These are phyloP conservation scores for Blepharisma japonicum DNA, from an alignment of 73 alveolate species.

Conservation along the genomic window DNA sequence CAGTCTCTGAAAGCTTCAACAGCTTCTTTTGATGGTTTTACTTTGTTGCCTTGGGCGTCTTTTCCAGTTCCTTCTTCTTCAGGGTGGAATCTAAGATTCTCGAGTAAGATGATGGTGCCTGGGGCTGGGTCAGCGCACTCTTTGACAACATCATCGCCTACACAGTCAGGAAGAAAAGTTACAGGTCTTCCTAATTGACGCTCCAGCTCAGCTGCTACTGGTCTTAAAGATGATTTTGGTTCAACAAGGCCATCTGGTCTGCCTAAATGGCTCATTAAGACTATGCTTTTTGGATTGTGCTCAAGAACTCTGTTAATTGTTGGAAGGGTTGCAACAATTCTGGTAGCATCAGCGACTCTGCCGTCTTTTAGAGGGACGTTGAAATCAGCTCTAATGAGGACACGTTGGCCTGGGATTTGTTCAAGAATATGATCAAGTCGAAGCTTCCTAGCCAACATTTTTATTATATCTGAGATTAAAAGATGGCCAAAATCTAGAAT, in stretches of 20 bases:
- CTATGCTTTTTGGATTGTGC: conserved; percentile 83
- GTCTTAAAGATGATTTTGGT: conserved; percentile 80
- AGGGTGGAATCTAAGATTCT: conserved; percentile 81
- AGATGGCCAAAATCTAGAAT: too few species aligned
- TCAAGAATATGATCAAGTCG: background rate
- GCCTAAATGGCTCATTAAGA: conserved; percentile 88
- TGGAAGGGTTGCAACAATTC: conserved; percentile 79
- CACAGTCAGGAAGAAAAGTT: conserved; percentile 51
- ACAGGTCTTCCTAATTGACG: conserved; percentile 68
- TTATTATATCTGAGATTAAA: background rate
- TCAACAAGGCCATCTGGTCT: conserved; percentile 84
- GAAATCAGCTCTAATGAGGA: conserved; percentile 92
- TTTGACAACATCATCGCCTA: conserved; percentile 77
- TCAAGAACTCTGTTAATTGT: conserved; percentile 81
- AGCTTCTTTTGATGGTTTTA: conserved; percentile 58
- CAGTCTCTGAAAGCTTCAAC: conserved; percentile 64
- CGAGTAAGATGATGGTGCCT: conserved; percentile 87
- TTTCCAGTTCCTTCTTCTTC: conserved; percentile 82
- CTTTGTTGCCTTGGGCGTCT: conserved; percentile 58
- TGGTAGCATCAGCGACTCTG: conserved; percentile 55
- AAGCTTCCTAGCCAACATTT: conserved; percentile 33
- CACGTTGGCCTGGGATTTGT: conserved; percentile 59
- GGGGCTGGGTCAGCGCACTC: conserved; percentile 62
- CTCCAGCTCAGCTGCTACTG: conserved; percentile 73
- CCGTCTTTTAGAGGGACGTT: conserved; percentile 82